These are phyloP conservation scores for Spizellomyces sp. DNA, from an alignment of 192 early-diverging fungal genomes.

Conservation along the genomic window DNA sequence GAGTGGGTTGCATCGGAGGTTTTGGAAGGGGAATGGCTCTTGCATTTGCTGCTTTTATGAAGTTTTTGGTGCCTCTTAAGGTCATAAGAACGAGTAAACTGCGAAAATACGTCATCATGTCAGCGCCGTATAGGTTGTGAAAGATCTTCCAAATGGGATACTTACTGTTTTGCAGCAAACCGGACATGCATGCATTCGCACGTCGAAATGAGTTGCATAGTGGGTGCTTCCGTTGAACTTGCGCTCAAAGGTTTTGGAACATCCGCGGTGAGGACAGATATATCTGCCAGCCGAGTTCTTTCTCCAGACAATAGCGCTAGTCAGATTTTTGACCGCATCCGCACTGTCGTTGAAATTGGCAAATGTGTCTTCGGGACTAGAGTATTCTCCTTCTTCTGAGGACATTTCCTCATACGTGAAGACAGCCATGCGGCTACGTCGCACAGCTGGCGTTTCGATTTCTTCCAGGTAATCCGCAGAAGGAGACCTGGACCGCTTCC, in stretches of 20 bases:
- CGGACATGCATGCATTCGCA: constrained; percentile 11
- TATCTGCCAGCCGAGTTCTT: constrained; percentile 1
- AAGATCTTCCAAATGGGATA: not conserved
- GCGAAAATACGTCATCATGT: not conserved
- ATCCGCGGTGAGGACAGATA: constrained; percentile 16
- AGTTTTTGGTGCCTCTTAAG: constrained; percentile 29
- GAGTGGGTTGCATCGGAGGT: no score
- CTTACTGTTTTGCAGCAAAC: constrained; percentile 18
- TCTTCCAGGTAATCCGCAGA: no score
- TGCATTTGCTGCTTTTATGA: not conserved
- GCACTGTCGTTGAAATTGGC: no score
- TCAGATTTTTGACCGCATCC: not conserved
- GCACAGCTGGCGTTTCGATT: no score
- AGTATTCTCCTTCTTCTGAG: no score
- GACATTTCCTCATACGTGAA: no score
- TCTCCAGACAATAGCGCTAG: constrained; percentile 7
- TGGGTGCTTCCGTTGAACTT: constrained; percentile 30
- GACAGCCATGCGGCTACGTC: no score
- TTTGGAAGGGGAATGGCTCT: no score
- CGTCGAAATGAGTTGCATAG: constrained; percentile 30
- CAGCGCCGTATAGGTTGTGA: not conserved
- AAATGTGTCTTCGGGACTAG: not conserved
- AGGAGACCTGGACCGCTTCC: no score
- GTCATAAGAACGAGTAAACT: constrained; percentile 31
- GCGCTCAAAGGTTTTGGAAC: constrained; percentile 19